Evolutionary conservation across 1,284 basidiomycete genomes (phyloP).

Genomic region (Trametes pubescens): DNA sequence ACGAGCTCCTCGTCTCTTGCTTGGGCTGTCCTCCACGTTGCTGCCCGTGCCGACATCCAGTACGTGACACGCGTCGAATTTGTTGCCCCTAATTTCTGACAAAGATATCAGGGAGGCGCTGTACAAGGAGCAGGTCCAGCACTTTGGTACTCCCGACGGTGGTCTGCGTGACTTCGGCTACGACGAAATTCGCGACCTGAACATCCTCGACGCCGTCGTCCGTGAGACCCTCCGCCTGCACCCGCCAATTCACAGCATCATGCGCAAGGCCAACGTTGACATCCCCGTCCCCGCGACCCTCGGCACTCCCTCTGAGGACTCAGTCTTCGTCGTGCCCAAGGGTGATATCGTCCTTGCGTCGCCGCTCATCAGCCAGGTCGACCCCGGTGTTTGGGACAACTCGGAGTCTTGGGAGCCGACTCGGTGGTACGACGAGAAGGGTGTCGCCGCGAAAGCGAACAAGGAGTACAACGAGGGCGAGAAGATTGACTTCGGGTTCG

Average conservation of each 20-base stretch:
- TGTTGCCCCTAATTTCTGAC: slow-evolving; percentile 2
- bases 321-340: slow-evolving; percentile 87
- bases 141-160: slow-evolving; percentile 86
- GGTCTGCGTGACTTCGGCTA: slow-evolving; percentile 84
- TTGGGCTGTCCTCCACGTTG: slow-evolving; percentile 94
- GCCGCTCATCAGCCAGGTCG: slow-evolving; percentile 90
- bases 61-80: slow-evolving; percentile 48
- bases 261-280: slow-evolving; percentile 90
- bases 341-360: slow-evolving; percentile 93
- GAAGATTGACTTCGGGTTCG: slow-evolving; percentile 97
- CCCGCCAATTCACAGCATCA: slow-evolving; percentile 92
- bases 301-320: slow-evolving; percentile 76
- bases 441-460: slow-evolving; percentile 80
- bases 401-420: slow-evolving; percentile 79
- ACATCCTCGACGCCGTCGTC: slow-evolving; percentile 89
- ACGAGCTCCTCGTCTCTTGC: slow-evolving; percentile 93
- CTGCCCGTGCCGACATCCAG: slow-evolving; percentile 81
- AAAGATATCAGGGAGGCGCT: slow-evolving; percentile 67
- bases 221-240: slow-evolving; percentile 94
- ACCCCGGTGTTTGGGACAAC: slow-evolving; percentile 86
- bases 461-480: slow-evolving; percentile 83
- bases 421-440: slow-evolving; percentile 86
- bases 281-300: slow-evolving; percentile 87
- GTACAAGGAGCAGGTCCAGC: slow-evolving; percentile 89
- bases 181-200: slow-evolving; percentile 87